Conservation (phyloP, 805 yeast genomes). For the Phaffomyces opuntiae region DNA sequence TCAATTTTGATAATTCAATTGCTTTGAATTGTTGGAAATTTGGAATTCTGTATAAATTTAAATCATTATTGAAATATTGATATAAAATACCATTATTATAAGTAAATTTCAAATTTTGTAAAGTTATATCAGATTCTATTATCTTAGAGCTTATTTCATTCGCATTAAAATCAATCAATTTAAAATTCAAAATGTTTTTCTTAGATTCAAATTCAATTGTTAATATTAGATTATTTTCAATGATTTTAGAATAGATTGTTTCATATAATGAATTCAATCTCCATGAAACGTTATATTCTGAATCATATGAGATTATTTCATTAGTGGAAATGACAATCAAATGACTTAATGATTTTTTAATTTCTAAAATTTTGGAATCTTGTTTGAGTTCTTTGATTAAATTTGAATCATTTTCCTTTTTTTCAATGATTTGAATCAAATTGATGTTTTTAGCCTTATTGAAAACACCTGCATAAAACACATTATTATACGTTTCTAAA, state of each 20-base stretch:
- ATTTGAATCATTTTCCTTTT: constrained; percentile 18
- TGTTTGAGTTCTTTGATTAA: constrained; percentile 13
- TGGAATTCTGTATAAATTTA: constrained; percentile 18
- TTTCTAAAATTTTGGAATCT: constrained; percentile 9
- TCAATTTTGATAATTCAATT: constrained; percentile 3
- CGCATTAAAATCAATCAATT: constrained; percentile 13
- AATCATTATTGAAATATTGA: constrained; percentile 12
- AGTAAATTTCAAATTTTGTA: constrained; percentile 9
- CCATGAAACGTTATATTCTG: constrained; percentile 12
- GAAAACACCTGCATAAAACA: constrained; percentile 13
- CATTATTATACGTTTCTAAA: constrained; percentile 8
- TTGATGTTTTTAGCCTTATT: constrained; percentile 16
- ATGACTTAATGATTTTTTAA: constrained; percentile 2
- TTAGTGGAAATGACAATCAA: constrained; percentile 13
- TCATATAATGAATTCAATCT: constrained; percentile 9
- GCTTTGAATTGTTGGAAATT: constrained; percentile 16
- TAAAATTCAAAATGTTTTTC: constrained; percentile 17
- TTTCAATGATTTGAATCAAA: constrained; percentile 14
- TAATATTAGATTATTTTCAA: constrained; percentile 12
- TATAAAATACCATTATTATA: constrained; percentile 17
- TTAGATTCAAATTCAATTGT: constrained; percentile 4
- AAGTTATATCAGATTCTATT: constrained; percentile 11
- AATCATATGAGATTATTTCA: constrained; percentile 3
- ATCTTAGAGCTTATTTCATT: constrained; percentile 21
- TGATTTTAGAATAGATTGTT: constrained; percentile 10